phyloP scores from a whole-genome alignment of 2,329 filamentous ascomycete species.

The Fusarium fujikuroi region DNA sequence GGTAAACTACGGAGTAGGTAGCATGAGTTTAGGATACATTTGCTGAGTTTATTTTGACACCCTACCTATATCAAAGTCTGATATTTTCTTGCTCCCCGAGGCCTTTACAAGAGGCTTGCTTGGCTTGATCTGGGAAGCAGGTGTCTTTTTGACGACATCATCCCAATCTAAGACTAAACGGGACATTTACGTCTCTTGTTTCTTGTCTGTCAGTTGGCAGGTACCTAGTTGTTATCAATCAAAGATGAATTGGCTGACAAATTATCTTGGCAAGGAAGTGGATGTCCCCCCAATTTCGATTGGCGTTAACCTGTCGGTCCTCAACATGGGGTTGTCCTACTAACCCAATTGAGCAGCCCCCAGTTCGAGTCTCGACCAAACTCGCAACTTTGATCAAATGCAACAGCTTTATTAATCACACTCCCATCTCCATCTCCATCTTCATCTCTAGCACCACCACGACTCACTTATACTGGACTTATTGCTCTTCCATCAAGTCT shows the following conservation, averaged over 20 bases:
- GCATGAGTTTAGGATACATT: too few species aligned
- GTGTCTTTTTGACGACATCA: not conserved
- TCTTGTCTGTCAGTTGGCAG: not conserved
- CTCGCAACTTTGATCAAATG: slow-evolving; percentile 6
- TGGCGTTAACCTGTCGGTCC: slow-evolving; percentile 30
- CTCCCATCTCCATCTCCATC: not conserved
- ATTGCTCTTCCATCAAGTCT: not conserved
- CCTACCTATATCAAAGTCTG: not conserved
- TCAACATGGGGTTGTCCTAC: slow-evolving; percentile 16
- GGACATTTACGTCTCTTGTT: not conserved
- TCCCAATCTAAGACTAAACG: not conserved
- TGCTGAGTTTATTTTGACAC: too few species aligned
- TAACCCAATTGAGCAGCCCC: slow-evolving; percentile 23
- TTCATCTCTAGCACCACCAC: not conserved
- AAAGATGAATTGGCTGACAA: slow-evolving; percentile 18
- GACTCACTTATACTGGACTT: not conserved
- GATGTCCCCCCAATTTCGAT: slow-evolving; percentile 10
- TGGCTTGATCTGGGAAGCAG: not conserved
- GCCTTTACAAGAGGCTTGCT: not conserved
- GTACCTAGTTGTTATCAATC: not conserved
- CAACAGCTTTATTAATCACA: not conserved
- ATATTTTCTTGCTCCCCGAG: not conserved
- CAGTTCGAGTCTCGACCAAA: slow-evolving; percentile 9
- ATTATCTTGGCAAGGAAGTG: slow-evolving; percentile 15
- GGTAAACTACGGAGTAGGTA: too few species aligned